Conservation (phyloP, 1,139 yeast genomes). For the Dujonia santamariae region DNA sequence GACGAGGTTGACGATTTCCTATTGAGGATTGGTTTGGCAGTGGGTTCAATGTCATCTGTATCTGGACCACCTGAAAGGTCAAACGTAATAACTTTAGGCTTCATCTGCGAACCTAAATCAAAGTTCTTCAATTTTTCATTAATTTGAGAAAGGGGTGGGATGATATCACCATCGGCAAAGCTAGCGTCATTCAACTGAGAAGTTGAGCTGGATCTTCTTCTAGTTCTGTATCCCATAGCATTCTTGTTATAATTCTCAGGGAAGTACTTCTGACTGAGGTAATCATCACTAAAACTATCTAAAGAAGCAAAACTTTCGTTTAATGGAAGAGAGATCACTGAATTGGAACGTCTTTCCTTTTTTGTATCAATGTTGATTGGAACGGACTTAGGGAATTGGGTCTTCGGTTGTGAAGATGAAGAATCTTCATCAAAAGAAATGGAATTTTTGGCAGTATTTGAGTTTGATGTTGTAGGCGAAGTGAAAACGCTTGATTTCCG, state of each 20-base stretch:
- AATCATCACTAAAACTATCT: slow-evolving; percentile 69
- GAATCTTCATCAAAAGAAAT: slow-evolving; percentile 3
- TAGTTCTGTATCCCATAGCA: neutral
- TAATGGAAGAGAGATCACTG: slow-evolving; percentile 53
- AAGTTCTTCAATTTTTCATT: slow-evolving; percentile 36
- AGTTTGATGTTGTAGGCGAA: slow-evolving; percentile 12
- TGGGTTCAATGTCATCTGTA: slow-evolving; percentile 11
- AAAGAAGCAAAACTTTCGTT: slow-evolving; percentile 76
- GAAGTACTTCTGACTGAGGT: slow-evolving; percentile 30
- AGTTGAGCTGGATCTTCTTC: slow-evolving; percentile 11
- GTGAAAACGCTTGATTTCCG: slow-evolving; percentile 38
- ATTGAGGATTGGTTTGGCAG: neutral
- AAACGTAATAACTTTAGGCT: slow-evolving; percentile 13
- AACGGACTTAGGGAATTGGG: slow-evolving; percentile 24
- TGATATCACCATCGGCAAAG: neutral
- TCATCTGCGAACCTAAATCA: slow-evolving; percentile 39
- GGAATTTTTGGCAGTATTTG: slow-evolving; percentile 12
- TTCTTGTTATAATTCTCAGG: slow-evolving; percentile 1
- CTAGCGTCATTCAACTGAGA: slow-evolving; percentile 9
- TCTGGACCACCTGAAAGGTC: slow-evolving; percentile 7
- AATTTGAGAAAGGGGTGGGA: slow-evolving; percentile 13
- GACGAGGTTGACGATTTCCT: slow-evolving; percentile 6
- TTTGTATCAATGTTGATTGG: slow-evolving; percentile 26
- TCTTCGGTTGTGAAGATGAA: neutral
- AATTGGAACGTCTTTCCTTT: slow-evolving; percentile 24